Base-by-base conservation (phyloP, 306 rosid species). In the Vachellia pachyceras region DNA sequence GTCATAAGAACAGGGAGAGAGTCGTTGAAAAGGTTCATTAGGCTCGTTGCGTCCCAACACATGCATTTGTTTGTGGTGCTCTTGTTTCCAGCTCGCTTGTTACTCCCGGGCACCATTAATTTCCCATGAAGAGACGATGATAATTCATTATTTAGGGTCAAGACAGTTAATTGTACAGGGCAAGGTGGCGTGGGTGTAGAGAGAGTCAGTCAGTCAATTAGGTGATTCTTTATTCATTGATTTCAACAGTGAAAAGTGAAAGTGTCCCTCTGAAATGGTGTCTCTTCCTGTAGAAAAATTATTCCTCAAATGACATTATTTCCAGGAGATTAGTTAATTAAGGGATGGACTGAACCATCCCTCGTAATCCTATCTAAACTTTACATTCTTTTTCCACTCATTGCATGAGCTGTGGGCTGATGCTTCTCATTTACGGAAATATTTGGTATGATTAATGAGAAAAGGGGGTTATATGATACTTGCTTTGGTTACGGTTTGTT, bases 221-320 rank as follows among this genome's bases (percentile, higher is more conserved):
- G 74, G 55, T 73, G 60, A 92, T 94, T 94, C 98, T 92, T 94
- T 94, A 88, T 91, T 94, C 98, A 82, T 90, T 85, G 69, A 81
- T 65, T 79, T 75, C 80, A 79, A 75, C 77, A 80, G 36, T 77
- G 82, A 37, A 78, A 68, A 65, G 69, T 64, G 39, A 67, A 61
- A 35, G 40, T 36, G 66, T 67, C 5, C 63, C 58, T 40, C 79
- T 37, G 25, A 54, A 67, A 57, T 66, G 46, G 15, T 83, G 25
- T 41, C 4, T 41, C 4, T 40, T 15, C 17, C 70, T 1, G 0
- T 60, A 11, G 67, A 60, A 4, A 60, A 60, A 23, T 5, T 60
- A 25, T 25, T 60, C 35, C 35, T 23, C 67, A 83, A 54, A 35
- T 61, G 35, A 69, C 69, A 49, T 29, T 61, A 40, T 25, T 61